Conservation (phyloP, 495 filamentous ascomycete species). For the Penicillium simplicissimum region DNA sequence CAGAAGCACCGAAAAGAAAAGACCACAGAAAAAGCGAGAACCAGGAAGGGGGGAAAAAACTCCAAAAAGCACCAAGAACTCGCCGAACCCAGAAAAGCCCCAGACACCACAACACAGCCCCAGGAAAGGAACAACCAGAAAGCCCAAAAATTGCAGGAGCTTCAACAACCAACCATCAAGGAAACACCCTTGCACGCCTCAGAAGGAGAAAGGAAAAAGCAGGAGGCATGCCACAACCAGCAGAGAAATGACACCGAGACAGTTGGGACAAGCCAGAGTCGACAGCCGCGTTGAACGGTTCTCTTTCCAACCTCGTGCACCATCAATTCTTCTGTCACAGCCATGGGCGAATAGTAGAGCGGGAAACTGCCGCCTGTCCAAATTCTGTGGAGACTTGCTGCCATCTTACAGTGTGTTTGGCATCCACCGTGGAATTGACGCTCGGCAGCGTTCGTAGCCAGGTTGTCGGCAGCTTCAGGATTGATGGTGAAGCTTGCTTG, state of each 20-base stretch:
- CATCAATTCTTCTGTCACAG: neutral
- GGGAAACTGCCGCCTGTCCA: neutral
- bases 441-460: neutral
- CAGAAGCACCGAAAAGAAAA: neutral
- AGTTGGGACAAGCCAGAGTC: no score
- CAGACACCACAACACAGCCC: neutral
- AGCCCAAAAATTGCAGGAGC: neutral
- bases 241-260: neutral
- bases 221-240: neutral
- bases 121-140: neutral
- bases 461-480: neutral
- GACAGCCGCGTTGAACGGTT: neutral
- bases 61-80: neutral
- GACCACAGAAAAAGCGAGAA: neutral
- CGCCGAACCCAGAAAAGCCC: neutral
- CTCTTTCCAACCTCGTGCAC: neutral
- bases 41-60: neutral
- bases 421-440: neutral
- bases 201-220: neutral
- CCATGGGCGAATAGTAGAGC: neutral
- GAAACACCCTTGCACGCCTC: neutral
- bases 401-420: neutral
- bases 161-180: neutral
- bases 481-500: neutral
- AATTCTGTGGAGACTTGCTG: neutral